phyloP scores from a whole-genome alignment of 768 basidiomycete species.

The Coprinopsis cinerea region DNA sequence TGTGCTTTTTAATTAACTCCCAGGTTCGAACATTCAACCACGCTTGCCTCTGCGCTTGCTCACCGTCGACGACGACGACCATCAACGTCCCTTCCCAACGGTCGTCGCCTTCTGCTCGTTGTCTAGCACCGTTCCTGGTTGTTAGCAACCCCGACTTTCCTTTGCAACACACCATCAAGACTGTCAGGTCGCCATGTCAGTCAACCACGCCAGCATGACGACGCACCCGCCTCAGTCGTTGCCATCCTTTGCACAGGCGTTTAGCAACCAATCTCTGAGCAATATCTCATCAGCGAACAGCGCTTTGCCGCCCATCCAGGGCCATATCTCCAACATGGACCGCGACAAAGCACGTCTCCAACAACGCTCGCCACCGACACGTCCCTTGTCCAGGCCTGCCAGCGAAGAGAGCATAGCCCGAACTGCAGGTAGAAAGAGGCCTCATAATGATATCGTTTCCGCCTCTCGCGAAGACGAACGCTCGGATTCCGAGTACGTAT shows the following conservation, averaged over 20 bases:
- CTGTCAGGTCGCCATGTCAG: conserved; percentile 34
- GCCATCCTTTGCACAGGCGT: conserved; percentile 76
- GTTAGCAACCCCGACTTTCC: conserved; percentile 11
- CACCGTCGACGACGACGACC: conserved; percentile 12
- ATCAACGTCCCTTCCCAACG: conserved; percentile 8
- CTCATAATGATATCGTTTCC: conserved; percentile 33
- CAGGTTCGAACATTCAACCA: conserved; percentile 11
- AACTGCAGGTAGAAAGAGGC: conserved; percentile 36
- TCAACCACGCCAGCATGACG: conserved; percentile 36
- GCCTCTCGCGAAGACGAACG: conserved; percentile 30
- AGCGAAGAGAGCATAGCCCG: conserved; percentile 26
- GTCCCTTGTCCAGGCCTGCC: conserved; percentile 21
- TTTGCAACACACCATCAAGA: conserved; percentile 8
- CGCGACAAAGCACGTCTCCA: conserved; percentile 17
- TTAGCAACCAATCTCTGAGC: conserved; percentile 51
- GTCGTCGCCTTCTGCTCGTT: conserved; percentile 10
- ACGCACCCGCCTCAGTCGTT: conserved; percentile 54
- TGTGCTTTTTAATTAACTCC: conserved; percentile 19
- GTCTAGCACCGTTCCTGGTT: conserved; percentile 7
- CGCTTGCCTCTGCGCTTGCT: conserved; percentile 6
- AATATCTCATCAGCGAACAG: conserved; percentile 43
- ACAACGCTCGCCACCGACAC: conserved; percentile 23
- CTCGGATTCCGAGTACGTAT: conserved; percentile 42
- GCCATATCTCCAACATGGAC: conserved; percentile 28
- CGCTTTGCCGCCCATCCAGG: conserved; percentile 63